Evolutionary conservation across 176 grass and related monocot species (phyloP).

Genomic region (Rhynchospora tenuis): DNA sequence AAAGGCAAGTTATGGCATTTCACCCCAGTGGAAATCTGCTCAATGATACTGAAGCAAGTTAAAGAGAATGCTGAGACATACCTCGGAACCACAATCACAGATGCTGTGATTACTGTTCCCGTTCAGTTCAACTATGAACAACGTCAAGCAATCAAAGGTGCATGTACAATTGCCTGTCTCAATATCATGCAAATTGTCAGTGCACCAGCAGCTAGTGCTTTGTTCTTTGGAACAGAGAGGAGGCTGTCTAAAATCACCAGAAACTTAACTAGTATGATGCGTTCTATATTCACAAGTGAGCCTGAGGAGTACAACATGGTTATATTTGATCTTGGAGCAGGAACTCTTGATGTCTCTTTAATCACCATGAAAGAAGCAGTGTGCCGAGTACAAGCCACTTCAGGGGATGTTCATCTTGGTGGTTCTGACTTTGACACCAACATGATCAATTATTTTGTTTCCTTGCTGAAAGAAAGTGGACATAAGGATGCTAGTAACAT

Average conservation of each 20-base stretch:
- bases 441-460: slow-evolving; percentile 1
- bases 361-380: slow-evolving; percentile 27
- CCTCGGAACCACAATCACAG: slow-evolving; percentile 16
- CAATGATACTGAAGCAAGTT: slow-evolving; percentile 33
- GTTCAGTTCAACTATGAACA: slow-evolving; percentile 33
- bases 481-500: slow-evolving; percentile 4
- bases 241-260: too few relatives aligned
- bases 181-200: slow-evolving; percentile 26
- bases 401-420: slow-evolving; percentile 29
- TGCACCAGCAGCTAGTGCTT: slow-evolving; percentile 16
- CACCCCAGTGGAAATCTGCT: slow-evolving; percentile 31
- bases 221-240: slow-evolving; percentile 18
- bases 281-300: too few relatives aligned
- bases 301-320: slow-evolving; percentile 13
- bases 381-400: slow-evolving; percentile 22
- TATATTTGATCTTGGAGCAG: slow-evolving; percentile 30
- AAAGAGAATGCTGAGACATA: slow-evolving; percentile 21
- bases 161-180: slow-evolving; percentile 21
- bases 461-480: background rate
- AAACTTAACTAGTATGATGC: too few relatives aligned
- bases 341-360: slow-evolving; percentile 34
- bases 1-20: slow-evolving; percentile 31
- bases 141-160: slow-evolving; percentile 30
- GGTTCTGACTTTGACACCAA: slow-evolving; percentile 22
- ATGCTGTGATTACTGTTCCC: slow-evolving; percentile 30